These are phyloP conservation scores for Saccharomyces hybrid DNA, from an alignment of 1,139 yeast species.

Conservation along the genomic window DNA sequence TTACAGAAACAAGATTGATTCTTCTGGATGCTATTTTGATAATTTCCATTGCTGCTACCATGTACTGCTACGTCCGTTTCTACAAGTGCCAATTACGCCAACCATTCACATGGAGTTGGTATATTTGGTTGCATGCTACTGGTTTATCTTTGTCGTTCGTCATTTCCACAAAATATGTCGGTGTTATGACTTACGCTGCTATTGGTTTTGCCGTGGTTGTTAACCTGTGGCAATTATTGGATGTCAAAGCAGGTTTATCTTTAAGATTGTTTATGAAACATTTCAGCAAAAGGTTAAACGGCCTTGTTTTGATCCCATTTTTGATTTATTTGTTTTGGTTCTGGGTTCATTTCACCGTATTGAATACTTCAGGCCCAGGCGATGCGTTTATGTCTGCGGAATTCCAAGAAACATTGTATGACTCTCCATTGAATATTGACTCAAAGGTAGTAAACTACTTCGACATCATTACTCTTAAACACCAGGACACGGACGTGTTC, in stretches of 20 bases:
- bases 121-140: constrained; percentile 76
- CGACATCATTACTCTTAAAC: constrained; percentile 70
- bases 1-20: constrained; percentile 83
- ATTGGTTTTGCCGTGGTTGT: constrained; percentile 78
- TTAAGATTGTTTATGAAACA: constrained; percentile 56
- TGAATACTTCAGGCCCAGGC: constrained; percentile 89
- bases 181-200: constrained; percentile 81
- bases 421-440: constrained; percentile 66
- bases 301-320: constrained; percentile 76
- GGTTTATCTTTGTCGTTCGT: constrained; percentile 86
- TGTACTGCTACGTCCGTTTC: constrained; percentile 73
- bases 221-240: constrained; percentile 84
- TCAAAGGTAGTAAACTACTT: constrained; percentile 67
- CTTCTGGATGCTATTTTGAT: constrained; percentile 85
- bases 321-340: constrained; percentile 85
- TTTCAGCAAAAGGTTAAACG: constrained; percentile 65
- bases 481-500: constrained; percentile 64
- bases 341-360: constrained; percentile 77
- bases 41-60: constrained; percentile 70
- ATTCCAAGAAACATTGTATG: constrained; percentile 86
- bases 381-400: constrained; percentile 88
- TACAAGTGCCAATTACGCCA: constrained; percentile 53
- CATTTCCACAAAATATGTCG: constrained; percentile 91
- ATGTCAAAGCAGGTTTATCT: constrained; percentile 61
- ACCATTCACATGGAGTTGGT: constrained; percentile 72